phyloP scores from a whole-genome alignment of 257 asterid species.

The Scutellaria baicalensis region DNA sequence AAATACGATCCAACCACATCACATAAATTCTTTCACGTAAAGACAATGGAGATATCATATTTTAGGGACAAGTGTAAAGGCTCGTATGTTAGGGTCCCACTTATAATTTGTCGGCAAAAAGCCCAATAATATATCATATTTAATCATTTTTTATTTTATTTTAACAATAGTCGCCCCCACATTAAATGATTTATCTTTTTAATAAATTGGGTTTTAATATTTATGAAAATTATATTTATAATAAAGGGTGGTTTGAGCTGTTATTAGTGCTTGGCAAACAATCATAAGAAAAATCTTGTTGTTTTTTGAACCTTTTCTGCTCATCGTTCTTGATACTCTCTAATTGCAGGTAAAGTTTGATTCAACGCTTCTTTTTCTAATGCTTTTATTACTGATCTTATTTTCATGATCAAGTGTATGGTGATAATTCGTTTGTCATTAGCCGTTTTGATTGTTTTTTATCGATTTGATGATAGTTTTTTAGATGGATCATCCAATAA shows the following conservation, averaged over 20 bases:
- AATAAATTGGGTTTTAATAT: background rate
- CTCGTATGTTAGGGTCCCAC: too few species aligned
- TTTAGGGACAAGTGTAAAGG: too few species aligned
- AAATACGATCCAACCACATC: too few species aligned
- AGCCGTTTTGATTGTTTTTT: background rate
- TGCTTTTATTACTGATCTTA: background rate
- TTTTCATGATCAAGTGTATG: background rate
- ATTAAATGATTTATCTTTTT: background rate
- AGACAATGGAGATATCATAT: too few species aligned
- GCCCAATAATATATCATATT: too few species aligned
- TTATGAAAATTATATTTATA: background rate
- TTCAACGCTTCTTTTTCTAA: background rate
- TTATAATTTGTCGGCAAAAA: too few species aligned
- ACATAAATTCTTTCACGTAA: too few species aligned
- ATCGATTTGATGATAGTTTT: background rate
- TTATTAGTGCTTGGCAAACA: background rate
- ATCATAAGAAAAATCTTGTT: background rate
- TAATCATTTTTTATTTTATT: background rate
- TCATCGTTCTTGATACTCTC: constrained; percentile 1
- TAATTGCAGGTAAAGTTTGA: constrained; percentile 18
- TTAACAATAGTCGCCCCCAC: background rate
- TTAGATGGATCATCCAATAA: background rate
- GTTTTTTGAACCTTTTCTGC: background rate
- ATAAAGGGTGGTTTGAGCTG: background rate
- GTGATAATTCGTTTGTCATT: background rate